These are phyloP conservation scores for Chrysanthemum seticuspe DNA, from an alignment of 129 eudicot genomes.

Conservation along the genomic window DNA sequence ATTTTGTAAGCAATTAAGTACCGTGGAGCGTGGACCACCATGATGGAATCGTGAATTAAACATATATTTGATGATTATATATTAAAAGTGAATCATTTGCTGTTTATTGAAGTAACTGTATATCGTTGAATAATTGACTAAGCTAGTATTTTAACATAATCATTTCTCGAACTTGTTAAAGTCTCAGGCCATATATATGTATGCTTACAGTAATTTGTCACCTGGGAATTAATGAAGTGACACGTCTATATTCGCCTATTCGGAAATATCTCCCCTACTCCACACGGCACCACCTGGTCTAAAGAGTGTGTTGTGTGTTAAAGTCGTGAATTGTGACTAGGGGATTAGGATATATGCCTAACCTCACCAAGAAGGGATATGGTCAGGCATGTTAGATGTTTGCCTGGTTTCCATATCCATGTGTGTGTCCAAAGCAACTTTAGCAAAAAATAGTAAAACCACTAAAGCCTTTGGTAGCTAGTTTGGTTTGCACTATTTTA, in stretches of 20 bases:
- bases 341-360: conserved; percentile 34
- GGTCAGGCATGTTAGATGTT: conserved; percentile 32
- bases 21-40: background rate
- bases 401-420: conserved; percentile 20
- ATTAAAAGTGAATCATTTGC: background rate
- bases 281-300: background rate
- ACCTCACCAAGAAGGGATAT: conserved; percentile 29
- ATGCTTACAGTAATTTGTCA: background rate
- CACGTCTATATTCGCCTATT: background rate
- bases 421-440: conserved; percentile 21
- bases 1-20: background rate
- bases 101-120: background rate
- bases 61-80: background rate
- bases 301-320: conserved; percentile 21
- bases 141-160: background rate
- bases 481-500: conserved; percentile 1
- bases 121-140: background rate
- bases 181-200: background rate
- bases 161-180: background rate
- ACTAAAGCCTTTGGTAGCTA: conserved; percentile 12
- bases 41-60: background rate
- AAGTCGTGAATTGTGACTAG: conserved; percentile 23
- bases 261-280: background rate
- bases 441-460: conserved; percentile 11
- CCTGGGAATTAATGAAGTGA: conserved; percentile 11